Evolutionary conservation across 1,284 basidiomycete species (phyloP).

Genomic region (Cryptococcus depauperatus): DNA sequence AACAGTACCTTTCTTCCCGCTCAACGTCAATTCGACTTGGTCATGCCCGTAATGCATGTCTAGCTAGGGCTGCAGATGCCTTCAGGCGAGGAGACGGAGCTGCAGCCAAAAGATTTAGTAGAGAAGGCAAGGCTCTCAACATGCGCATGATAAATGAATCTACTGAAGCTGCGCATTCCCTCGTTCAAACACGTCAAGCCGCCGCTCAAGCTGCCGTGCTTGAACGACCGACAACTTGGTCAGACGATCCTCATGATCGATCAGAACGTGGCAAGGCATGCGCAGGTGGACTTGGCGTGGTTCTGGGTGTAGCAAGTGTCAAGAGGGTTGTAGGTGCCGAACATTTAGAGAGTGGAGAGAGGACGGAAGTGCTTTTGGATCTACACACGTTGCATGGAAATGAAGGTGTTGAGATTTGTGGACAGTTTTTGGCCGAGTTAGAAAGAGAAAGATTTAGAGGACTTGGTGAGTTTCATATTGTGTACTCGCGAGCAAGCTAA

Average conservation of each 20-base stretch:
- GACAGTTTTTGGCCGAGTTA: slow-evolving; percentile 80
- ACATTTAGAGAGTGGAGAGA: slow-evolving; percentile 67
- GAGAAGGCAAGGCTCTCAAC: slow-evolving; percentile 88
- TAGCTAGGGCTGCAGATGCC: slow-evolving; percentile 91
- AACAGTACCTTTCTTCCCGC: slow-evolving; percentile 79
- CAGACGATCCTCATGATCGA: slow-evolving; percentile 74
- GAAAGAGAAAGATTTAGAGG: slow-evolving; percentile 80
- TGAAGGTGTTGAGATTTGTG: slow-evolving; percentile 83
- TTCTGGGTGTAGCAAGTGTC: slow-evolving; percentile 67
- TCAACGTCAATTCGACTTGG: slow-evolving; percentile 79
- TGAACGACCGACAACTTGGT: slow-evolving; percentile 61
- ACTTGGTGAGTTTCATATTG: slow-evolving; percentile 52
- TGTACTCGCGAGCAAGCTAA: neutral
- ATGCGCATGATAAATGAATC: slow-evolving; percentile 79
- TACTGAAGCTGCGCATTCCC: slow-evolving; percentile 62
- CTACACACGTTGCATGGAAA: slow-evolving; percentile 80
- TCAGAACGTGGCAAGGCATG: slow-evolving; percentile 63
- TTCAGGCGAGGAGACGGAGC: slow-evolving; percentile 91
- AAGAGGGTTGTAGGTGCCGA: too few relatives aligned
- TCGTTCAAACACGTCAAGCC: slow-evolving; percentile 71
- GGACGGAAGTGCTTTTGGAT: slow-evolving; percentile 72
- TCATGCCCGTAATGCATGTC: slow-evolving; percentile 83
- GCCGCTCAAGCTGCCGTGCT: slow-evolving; percentile 68
- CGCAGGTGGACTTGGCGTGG: slow-evolving; percentile 74
- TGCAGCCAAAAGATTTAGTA: slow-evolving; percentile 82